These are phyloP conservation scores for Syncephalis fuscata DNA, from an alignment of 371 early-diverging fungal species.

Conservation along the genomic window DNA sequence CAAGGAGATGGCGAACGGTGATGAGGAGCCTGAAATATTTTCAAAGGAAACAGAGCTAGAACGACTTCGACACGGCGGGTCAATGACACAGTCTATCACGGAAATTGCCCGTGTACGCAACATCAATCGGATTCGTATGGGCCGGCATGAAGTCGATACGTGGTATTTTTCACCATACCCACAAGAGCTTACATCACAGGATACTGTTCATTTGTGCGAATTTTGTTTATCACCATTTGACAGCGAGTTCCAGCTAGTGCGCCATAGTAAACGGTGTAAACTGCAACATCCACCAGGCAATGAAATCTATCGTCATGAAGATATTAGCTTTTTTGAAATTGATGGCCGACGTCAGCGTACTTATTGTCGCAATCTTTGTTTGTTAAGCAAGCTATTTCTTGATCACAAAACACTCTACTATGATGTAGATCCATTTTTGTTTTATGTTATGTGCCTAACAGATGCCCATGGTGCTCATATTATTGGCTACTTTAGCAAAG, in stretches of 20 bases:
- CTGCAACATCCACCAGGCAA: slow-evolving; percentile 92
- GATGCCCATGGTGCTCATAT: slow-evolving; percentile 77
- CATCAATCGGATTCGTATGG: slow-evolving; percentile 83
- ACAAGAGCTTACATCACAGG: slow-evolving; percentile 68
- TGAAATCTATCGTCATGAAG: slow-evolving; percentile 92
- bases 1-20: slow-evolving; percentile 14
- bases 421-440: slow-evolving; percentile 98
- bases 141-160: slow-evolving; percentile 68
- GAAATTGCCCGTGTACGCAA: slow-evolving; percentile 92
- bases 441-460: slow-evolving; percentile 84
- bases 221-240: slow-evolving; percentile 51
- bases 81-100: slow-evolving; percentile 86
- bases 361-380: slow-evolving; percentile 96
- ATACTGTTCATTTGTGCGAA: slow-evolving; percentile 82
- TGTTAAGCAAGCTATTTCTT: slow-evolving; percentile 96
- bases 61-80: slow-evolving; percentile 73
- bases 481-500: slow-evolving; percentile 99
- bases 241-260: slow-evolving; percentile 1
- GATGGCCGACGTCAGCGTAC: slow-evolving; percentile 86
- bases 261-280: slow-evolving; percentile 45
- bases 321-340: slow-evolving; percentile 83
- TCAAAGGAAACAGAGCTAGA: slow-evolving; percentile 87
- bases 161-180: slow-evolving; percentile 99
- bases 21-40: slow-evolving; percentile 17
- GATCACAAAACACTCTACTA: slow-evolving; percentile 99